Evolutionary conservation across 805 yeast species (phyloP).

Genomic region (Candida koratica): DNA sequence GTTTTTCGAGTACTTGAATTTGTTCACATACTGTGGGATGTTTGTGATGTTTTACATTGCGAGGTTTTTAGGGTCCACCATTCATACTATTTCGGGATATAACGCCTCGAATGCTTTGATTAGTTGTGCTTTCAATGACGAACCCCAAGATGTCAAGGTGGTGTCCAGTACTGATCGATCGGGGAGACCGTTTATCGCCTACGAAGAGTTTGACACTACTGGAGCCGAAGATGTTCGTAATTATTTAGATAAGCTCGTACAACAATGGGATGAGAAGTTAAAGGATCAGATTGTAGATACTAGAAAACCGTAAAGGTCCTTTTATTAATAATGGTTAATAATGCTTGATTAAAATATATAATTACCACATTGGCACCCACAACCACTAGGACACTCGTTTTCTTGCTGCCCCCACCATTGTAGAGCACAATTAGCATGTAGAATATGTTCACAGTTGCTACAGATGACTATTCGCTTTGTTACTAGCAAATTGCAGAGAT

Average conservation of each 20-base stretch:
- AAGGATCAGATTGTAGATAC: conserved; percentile 68
- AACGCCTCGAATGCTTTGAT: conserved; percentile 86
- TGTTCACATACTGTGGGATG: conserved; percentile 85
- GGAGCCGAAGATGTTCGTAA: conserved; percentile 66
- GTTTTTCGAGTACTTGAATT: conserved; percentile 69
- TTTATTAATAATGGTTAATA: not conserved
- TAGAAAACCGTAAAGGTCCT: conserved; percentile 21
- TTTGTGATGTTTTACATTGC: conserved; percentile 76
- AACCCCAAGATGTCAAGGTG: conserved; percentile 48
- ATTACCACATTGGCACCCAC: conserved; percentile 70
- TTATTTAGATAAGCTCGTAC: conserved; percentile 53
- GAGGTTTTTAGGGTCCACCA: conserved; percentile 74
- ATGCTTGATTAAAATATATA: conserved; percentile 7
- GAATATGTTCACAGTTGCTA: conserved; percentile 68
- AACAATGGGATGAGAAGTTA: conserved; percentile 72
- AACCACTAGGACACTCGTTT: conserved; percentile 70
- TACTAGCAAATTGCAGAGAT: conserved; percentile 60
- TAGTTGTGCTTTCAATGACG: conserved; percentile 44
- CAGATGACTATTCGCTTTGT: conserved; percentile 63
- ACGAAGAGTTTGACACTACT: conserved; percentile 53
- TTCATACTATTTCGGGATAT: conserved; percentile 87
- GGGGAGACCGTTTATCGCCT: conserved; percentile 63
- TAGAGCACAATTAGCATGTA: conserved; percentile 75
- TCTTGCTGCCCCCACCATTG: conserved; percentile 64
- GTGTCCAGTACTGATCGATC: conserved; percentile 68